Base-by-base conservation (phyloP, 2,329 filamentous ascomycete species). In the Calonectria honghensis region DNA sequence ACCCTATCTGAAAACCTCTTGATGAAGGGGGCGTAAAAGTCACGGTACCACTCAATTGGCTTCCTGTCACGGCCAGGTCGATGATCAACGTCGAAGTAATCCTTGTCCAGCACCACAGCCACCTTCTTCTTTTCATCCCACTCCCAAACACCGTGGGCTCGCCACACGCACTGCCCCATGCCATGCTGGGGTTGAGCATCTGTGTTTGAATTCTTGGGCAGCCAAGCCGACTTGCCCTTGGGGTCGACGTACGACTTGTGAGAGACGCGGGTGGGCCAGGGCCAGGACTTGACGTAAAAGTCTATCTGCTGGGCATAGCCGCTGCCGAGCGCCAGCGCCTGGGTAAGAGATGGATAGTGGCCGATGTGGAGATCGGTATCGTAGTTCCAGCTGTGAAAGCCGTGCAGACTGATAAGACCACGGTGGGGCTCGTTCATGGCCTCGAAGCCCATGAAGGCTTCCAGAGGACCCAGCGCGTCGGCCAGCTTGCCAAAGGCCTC, bases 401-500 rank as follows among this genome's bases (percentile, higher is more conserved):
- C 82, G 37, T 85, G 84, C 5, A 87, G 81, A 50, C 85, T 85
- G 39, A 87, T 81, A 29, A 86, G 83, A 6, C 85, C 85, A 1
- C 86, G 85, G 71, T 86, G 85, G 3, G 85, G 85, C 75, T 87
- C 85, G 51, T 87, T 87, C 81, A 87, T 85, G 10, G 85, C 84
- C 71, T 87, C 85, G 57, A 86, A 86, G 1, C 85, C 85, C 14
- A 87, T 59, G 48, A 82, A 85, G 9, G 84, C 84, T 68, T 85
- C 84, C 11, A 85, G 79, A 24, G 77, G 73, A 2, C 74, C 72
- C 13, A 85, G 65, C 20, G 81, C 82, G 10, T 85, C 84, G 3
- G 84, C 83, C 1, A 85, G 82, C 7, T 78, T 76, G 4, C 84
- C 84, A 59, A 85, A 85, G 0, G 84, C 84, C 67, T 84, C 84